Evolutionary conservation across 257 asterid genomes (phyloP), one percentile per base, ranked within the genome.

Genomic region (Salvia hispanica): DNA sequence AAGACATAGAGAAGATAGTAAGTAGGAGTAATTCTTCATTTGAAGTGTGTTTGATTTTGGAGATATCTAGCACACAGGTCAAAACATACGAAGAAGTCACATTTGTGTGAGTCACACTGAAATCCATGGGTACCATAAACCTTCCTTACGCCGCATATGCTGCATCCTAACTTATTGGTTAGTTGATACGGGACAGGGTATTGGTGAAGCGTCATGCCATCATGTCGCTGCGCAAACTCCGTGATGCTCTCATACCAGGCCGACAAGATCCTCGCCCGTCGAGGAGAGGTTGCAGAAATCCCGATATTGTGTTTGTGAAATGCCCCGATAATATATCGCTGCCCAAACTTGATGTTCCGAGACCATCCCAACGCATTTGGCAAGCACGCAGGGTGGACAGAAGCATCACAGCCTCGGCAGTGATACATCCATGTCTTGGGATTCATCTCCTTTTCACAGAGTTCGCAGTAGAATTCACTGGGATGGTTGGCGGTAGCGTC

Each of bases 391-490:
- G 58, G 58, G 3, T 52, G 59, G 9, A 55, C 0, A 3, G 60
- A 54, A 14, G 10, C 40, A 8, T 58, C 64, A 11, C 52, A 42
- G 1, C 9, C n/a, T 3, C 53, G 52, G 10, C 66, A 61, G 51
- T 42, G 66, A 61, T 40, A 61, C 66, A 40, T 61, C 53, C 52
- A 61, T 0, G 0, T 12, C 55, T 45, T 45, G n/a, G 67, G 56
- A 45, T 45, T 7, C 56, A 62, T 62, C 40, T 45, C 43, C 13
- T 13, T 0, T 7, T 62, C 67, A 40, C 67, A 62, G 40, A 28
- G 5, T 1, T 62, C 67, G 25, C 67, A 62, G 67, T 45, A 44
- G 40, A 62, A 62, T 1, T 4, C 7, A 28, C 67, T 6, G 0
- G 67, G 67, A 60, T 15, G 65, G 51, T 62, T 9, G 0, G 39